Conservation (phyloP, 225 moss, liverwort and hornwort genomes). For the Climacium dendroides region DNA sequence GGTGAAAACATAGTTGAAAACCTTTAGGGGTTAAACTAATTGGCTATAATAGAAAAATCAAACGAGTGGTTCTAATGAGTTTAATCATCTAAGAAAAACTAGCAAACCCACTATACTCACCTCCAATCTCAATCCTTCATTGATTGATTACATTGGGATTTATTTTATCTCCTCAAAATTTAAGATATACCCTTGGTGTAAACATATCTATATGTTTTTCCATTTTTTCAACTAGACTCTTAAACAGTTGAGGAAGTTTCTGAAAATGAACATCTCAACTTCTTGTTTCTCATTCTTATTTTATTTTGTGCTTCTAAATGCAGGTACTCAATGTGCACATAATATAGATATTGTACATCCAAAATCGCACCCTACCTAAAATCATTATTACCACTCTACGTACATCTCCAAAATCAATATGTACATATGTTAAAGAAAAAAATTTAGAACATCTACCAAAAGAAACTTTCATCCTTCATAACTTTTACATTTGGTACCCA, state of each 20-base stretch:
- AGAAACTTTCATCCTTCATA: too few species aligned
- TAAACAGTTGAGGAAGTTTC: background rate
- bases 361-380: background rate
- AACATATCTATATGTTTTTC: background rate
- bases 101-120: background rate
- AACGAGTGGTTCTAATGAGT: too few species aligned
- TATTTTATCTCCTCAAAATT: background rate
- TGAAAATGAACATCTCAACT: accelerated
- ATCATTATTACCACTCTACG: background rate
- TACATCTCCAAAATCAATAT: background rate
- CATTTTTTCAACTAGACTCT: background rate
- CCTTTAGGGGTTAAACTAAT: too few species aligned
- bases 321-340: accelerated
- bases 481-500: background rate
- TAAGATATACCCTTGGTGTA: background rate
- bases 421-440: accelerated
- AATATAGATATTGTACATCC: accelerated
- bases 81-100: background rate
- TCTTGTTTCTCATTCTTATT: background rate
- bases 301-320: background rate
- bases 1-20: too few species aligned
- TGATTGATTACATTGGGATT: too few species aligned
- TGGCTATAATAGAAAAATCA: background rate
- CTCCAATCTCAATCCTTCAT: background rate
- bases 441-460: background rate